These are phyloP conservation scores for Carex parvula DNA, from an alignment of 176 grass and related monocot species.

Conservation along the genomic window DNA sequence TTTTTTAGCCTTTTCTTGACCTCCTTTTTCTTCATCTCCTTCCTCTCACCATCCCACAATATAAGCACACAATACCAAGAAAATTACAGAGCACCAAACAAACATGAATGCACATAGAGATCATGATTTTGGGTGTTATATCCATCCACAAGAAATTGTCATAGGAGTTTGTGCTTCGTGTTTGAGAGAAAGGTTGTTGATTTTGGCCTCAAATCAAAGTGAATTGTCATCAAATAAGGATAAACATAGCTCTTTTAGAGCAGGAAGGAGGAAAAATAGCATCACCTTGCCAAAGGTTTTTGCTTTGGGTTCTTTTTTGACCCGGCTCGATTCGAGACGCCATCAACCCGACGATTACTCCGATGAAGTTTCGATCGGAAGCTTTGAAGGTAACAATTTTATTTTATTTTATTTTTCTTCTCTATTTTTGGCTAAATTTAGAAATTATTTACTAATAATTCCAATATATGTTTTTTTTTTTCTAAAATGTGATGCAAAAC, in stretches of 20 bases:
- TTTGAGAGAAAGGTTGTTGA: constrained; percentile 68
- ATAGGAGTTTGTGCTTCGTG: constrained; percentile 76
- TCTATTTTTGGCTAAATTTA: not conserved
- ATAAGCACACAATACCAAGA: constrained; percentile 7
- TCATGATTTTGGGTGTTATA: constrained; percentile 37
- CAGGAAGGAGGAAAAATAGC: constrained; percentile 30
- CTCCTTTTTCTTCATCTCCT: not conserved
- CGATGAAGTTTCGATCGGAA: constrained; percentile 39
- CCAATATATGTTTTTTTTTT: not conserved
- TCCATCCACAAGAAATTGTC: constrained; percentile 55
- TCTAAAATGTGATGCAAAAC: not conserved
- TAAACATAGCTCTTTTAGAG: constrained; percentile 10
- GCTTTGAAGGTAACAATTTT: constrained; percentile 60
- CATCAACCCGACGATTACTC: not conserved
- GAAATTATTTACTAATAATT: not conserved
- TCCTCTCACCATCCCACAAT: not conserved
- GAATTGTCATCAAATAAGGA: not conserved
- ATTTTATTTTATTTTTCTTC: not conserved
- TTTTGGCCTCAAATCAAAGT: constrained; percentile 43
- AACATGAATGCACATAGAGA: not conserved
- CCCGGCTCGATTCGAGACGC: constrained; percentile 53
- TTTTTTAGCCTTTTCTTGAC: constrained; percentile 4
- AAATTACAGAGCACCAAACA: not conserved
- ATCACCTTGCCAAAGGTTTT: constrained; percentile 62
- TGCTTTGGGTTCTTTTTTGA: constrained; percentile 64